These are phyloP conservation scores for Nemania sp. DNA, from an alignment of 2,329 filamentous ascomycete genomes.

Conservation along the genomic window DNA sequence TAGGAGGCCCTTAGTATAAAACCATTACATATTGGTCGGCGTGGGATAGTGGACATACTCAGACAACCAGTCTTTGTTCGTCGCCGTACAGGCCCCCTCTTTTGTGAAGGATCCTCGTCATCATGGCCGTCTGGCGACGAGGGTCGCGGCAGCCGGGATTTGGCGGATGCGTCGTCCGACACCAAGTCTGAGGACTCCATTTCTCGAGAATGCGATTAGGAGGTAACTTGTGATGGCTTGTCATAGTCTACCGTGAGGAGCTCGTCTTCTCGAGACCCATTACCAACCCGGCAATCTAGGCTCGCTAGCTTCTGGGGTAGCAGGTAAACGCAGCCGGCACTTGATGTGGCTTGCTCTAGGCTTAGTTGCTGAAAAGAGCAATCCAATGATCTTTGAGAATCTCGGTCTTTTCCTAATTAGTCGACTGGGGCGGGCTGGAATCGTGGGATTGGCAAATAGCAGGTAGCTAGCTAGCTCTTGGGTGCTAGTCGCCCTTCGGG, in stretches of 20 bases:
- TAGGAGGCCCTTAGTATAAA: conserved; percentile 44
- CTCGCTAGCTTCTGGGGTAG: too few species aligned
- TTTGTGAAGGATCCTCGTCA: conserved; percentile 49
- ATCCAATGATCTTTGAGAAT: not conserved
- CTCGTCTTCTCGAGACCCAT: conserved; percentile 11
- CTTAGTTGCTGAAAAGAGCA: conserved; percentile 10
- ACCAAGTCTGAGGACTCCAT: conserved; percentile 40
- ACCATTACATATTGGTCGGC: not conserved
- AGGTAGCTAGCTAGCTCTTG: conserved; percentile 1
- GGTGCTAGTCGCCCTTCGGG: conserved; percentile 6
- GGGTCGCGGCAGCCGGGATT: conserved; percentile 40
- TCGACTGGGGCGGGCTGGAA: conserved; percentile 1
- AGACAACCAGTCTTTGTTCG: conserved; percentile 92
- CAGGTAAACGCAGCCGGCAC: conserved; percentile 17
- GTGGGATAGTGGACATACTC: conserved; percentile 60
- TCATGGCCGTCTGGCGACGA: conserved; percentile 42
- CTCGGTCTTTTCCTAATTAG: conserved; percentile 19
- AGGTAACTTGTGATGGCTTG: conserved; percentile 6
- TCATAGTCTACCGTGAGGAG: conserved; percentile 17
- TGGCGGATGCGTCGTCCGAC: conserved; percentile 30
- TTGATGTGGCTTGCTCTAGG: conserved; percentile 21
- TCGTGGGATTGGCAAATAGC: conserved; percentile 5
- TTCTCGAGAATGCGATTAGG: conserved; percentile 11
- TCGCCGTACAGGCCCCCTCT: conserved; percentile 60
- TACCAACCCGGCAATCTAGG: not conserved